Percentiles rank a stretch among this genome's conserved stretches.
These are phyloP conservation scores for Fusarium longipes DNA, from an alignment of 2,329 filamentous ascomycete species.

Conservation along the genomic window DNA sequence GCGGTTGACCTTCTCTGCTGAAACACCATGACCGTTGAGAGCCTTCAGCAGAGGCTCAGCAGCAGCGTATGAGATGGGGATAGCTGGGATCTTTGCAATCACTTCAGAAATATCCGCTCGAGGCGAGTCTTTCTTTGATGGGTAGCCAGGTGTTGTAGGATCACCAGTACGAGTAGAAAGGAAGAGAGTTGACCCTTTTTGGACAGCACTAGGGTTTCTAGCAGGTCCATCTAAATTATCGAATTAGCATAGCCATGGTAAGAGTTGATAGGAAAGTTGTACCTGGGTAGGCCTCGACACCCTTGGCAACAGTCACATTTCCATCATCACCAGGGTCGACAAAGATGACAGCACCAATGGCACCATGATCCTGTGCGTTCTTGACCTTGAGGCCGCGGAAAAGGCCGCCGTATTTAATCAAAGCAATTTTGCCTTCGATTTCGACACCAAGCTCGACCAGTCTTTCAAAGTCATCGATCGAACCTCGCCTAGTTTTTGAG, in stretches of 20 bases:
- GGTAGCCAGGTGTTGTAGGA: slow-evolving; percentile 85
- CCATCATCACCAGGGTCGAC: slow-evolving; percentile 88
- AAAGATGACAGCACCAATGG: slow-evolving; percentile 83
- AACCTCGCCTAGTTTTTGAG: slow-evolving; percentile 64
- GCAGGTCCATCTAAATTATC: slow-evolving; percentile 68
- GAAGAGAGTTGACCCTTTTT: slow-evolving; percentile 81
- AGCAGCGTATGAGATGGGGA: slow-evolving; percentile 83
- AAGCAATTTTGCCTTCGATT: slow-evolving; percentile 80
- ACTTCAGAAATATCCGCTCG: slow-evolving; percentile 70
- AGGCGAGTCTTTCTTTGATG: slow-evolving; percentile 77
- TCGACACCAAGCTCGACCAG: slow-evolving; percentile 74
- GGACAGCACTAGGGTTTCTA: slow-evolving; percentile 79
- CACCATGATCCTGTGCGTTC: slow-evolving; percentile 84
- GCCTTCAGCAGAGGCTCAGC: slow-evolving; percentile 81
- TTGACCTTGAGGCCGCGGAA: slow-evolving; percentile 88
- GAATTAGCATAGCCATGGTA: fast-evolving
- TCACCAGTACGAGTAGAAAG: slow-evolving; percentile 71
- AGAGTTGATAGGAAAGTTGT: fast-evolving
- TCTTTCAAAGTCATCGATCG: slow-evolving; percentile 78
- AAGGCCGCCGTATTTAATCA: slow-evolving; percentile 79
- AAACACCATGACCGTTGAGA: slow-evolving; percentile 79
- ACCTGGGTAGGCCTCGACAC: slow-evolving; percentile 75
- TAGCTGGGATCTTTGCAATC: slow-evolving; percentile 80
- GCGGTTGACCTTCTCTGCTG: slow-evolving; percentile 72
- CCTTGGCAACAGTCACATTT: slow-evolving; percentile 78